Base-by-base conservation (phyloP, 495 filamentous ascomycete species). In the Choiromyces venosus region DNA sequence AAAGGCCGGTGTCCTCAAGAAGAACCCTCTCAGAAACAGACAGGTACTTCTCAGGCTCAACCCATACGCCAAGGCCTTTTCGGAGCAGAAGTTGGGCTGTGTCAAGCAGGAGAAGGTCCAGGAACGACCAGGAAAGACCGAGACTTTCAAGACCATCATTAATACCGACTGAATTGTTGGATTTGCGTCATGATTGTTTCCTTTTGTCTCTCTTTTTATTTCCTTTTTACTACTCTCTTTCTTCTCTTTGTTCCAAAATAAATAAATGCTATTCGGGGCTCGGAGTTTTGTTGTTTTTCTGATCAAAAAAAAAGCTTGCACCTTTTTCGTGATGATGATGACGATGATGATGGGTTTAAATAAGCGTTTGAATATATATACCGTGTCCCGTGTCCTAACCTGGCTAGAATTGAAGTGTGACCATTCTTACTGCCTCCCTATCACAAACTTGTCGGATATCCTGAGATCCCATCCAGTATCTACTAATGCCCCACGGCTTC, bases 1-100 rank as follows among this genome's bases (percentile, higher is more conserved):
- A 68, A 81, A 81, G 74, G 86, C 86, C 79, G 83, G 86, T 81
- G 92, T 97, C 72, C 93, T 96, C 89, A 99, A 99, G 93, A 97
- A 97, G 93, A 98, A 99, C 88, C 96, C 95, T 82, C 91, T 99
- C 74, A 87, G 87, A 86, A 99, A 99, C 90, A 96, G 91, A 88
- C 96, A 98, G 87, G 89, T 99, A 73, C 87, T 97, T 85, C 91
- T 97, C 82, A 89, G 95, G 75, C 91, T 98, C 84, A 99, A 99
- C 88, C 95, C 95, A 73, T 99, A 99, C 86, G 93, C 94, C 72
- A 86, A 90, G 79, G 89, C 89, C 61, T 99, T 92, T 86, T 86
- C 87, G 74, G 92, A 94, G 87, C 86, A 93, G 82, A 91, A 92
- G 85, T 85, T 93, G 73, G 91, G 91, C 67, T 87, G 89, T 82